Conservation (phyloP, 139 green algal genomes). For the Klebsormidium nitens region DNA sequence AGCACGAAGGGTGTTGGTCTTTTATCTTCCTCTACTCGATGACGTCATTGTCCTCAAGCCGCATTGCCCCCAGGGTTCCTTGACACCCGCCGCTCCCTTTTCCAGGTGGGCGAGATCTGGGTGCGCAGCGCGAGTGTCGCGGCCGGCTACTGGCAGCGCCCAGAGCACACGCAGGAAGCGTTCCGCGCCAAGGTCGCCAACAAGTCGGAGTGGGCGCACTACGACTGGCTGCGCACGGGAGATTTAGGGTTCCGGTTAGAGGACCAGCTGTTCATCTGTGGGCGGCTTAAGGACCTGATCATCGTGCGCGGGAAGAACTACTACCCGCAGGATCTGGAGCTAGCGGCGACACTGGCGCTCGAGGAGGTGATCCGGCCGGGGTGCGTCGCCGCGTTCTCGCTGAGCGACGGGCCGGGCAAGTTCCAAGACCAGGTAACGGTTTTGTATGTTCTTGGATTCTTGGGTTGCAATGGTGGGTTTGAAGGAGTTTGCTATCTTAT, state of each 20-base stretch:
- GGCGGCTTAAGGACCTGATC: slow-evolving; percentile 37
- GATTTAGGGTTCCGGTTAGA: slow-evolving; percentile 22
- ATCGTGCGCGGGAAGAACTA: slow-evolving; percentile 31
- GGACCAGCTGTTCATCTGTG: slow-evolving; percentile 20
- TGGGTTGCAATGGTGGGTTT: neutral
- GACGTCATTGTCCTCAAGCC: neutral
- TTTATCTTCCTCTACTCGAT: neutral
- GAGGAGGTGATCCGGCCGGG: slow-evolving; percentile 11
- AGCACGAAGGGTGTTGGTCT: neutral
- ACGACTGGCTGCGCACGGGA: slow-evolving; percentile 20
- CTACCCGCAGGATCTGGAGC: slow-evolving; percentile 31
- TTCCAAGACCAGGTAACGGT: neutral
- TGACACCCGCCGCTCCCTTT: neutral
- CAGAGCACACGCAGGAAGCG: slow-evolving; percentile 14
- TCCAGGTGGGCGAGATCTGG: slow-evolving; percentile 32
- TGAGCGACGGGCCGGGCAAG: neutral
- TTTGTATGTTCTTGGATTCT: neutral
- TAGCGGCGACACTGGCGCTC: slow-evolving; percentile 11
- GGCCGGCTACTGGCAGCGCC: slow-evolving; percentile 24
- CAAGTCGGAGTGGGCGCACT: neutral
- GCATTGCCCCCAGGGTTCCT: too few relatives aligned
- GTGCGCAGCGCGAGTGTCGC: neutral
- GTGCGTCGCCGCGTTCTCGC: slow-evolving; percentile 20
- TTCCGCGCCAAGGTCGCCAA: slow-evolving; percentile 4
- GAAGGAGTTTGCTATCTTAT: slow-evolving; percentile 12